Conservation (phyloP, 257 asterid genomes). For the Nemophila menziesii region DNA sequence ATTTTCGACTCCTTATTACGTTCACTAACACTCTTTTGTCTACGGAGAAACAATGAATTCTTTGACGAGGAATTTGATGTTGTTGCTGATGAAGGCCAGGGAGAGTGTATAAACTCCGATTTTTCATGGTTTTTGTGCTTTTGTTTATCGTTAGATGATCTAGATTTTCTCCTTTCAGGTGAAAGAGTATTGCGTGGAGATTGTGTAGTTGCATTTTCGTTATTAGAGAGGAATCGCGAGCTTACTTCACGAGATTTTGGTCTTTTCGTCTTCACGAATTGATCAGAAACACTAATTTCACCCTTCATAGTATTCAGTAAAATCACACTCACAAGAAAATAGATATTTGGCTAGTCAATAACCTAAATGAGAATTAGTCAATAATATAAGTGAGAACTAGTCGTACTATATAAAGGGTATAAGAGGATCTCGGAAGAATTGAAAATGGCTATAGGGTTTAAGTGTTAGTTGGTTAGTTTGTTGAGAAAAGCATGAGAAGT, state of each 20-base stretch:
- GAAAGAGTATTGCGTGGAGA: slow-evolving; percentile 29
- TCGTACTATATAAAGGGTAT: not conserved
- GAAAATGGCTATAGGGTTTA: not conserved
- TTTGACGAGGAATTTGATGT: slow-evolving; percentile 7
- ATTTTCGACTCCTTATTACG: slow-evolving; percentile 20
- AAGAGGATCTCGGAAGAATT: slow-evolving; percentile 4
- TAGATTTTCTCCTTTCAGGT: slow-evolving; percentile 24
- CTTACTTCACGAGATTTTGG: slow-evolving; percentile 55
- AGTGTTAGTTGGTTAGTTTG: slow-evolving; percentile 14
- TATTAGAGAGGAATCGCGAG: slow-evolving; percentile 47
- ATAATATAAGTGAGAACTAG: no score
- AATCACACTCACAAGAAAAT: no score
- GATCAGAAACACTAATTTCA: slow-evolving; percentile 13
- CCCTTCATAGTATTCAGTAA: slow-evolving; percentile 25
- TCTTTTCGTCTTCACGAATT: slow-evolving; percentile 25
- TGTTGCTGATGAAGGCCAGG: slow-evolving; percentile 57
- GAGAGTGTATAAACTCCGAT: slow-evolving; percentile 43
- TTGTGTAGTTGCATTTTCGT: slow-evolving; percentile 21
- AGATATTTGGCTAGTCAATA: no score
- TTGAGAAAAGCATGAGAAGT: slow-evolving; percentile 22
- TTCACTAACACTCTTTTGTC: slow-evolving; percentile 53
- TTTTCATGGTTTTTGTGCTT: slow-evolving; percentile 31
- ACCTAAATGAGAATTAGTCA: no score
- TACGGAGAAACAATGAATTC: slow-evolving; percentile 14
- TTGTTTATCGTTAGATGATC: slow-evolving; percentile 21